Base-by-base conservation (phyloP, 768 basidiomycete genomes). In the Tubosaeta sp. region DNA sequence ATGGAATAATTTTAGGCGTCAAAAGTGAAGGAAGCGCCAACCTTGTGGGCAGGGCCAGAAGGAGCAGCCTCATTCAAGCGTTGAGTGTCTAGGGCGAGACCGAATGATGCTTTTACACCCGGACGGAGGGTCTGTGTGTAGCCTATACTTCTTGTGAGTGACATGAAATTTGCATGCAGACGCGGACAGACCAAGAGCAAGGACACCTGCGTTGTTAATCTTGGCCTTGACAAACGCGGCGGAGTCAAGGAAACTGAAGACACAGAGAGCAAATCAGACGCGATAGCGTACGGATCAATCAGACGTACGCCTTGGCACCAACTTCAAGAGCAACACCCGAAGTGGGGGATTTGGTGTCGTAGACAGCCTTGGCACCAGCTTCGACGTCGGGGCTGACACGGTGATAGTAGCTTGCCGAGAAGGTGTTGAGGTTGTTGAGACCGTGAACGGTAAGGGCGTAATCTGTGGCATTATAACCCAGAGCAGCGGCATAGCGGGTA, bases 351-450 rank as follows among this genome's bases (percentile, higher is more conserved):
- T 95, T 95, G 73, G 86, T 80, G 76, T 97, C 94, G 71, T 95
- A 99, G 71, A 95, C 79, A 32, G 94, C 95, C 81, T 93, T 93
- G 58, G 93, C 93, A 68, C 92, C 92, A 54, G 91, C 94, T 76
- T 95, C 94, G 45, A 94, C 91, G 63, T 94, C 91, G 53, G 77
- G 71, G 70, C 78, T 87, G 68, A 96, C 93, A 55, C 88, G 87
- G 82, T 99, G 96, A 81, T 97, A 98, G 82, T 98, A 99, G 71
- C 87, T 90, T 53, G 95, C 96, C 47, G 87, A 79, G 78, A 94
- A 97, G 63, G 85, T 86, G 69, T 85, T 87, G 70, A 96, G 73
- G 82, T 96, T 98, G 78, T 90, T 87, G 67, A 97, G 83, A 59
- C 87, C 92, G 73, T 97, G 94, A 53, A 98, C 59, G 66, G 94